phyloP scores from a whole-genome alignment of 192 early-diverging fungal genomes.

The Pecoramyces ruminantium region DNA sequence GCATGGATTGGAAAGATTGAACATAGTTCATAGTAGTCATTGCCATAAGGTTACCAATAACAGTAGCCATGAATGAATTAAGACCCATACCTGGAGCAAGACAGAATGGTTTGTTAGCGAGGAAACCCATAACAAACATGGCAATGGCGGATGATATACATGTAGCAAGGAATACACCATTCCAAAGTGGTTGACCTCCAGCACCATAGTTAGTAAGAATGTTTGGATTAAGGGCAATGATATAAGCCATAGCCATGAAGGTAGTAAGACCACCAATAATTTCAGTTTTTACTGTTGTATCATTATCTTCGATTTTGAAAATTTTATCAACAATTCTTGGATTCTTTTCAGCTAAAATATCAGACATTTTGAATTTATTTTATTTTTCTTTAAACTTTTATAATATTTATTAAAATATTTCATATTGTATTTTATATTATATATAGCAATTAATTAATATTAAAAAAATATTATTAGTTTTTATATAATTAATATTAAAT shows the following conservation, averaged over 20 bases:
- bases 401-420: too few relatives aligned
- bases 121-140: slow-evolving; percentile 41
- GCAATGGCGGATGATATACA: slow-evolving; percentile 2
- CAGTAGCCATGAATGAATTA: slow-evolving; percentile 68
- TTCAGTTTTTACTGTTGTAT: slow-evolving; percentile 10
- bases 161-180: background rate
- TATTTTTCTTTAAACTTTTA: too few relatives aligned
- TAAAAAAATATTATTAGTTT: too few relatives aligned
- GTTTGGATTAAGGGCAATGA: slow-evolving; percentile 2
- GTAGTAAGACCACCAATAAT: slow-evolving; percentile 23
- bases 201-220: background rate
- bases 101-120: slow-evolving; percentile 61
- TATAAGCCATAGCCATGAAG: slow-evolving; percentile 48
- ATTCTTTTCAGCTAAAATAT: background rate
- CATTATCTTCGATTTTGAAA: background rate
- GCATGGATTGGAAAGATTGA: slow-evolving; percentile 11
- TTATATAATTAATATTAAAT: too few relatives aligned
- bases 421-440: too few relatives aligned
- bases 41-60: slow-evolving; percentile 63
- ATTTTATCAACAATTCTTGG: background rate
- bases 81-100: slow-evolving; percentile 72
- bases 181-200: background rate
- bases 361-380: background rate
- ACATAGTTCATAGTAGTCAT: slow-evolving; percentile 52
- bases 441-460: too few relatives aligned